Conservation (phyloP, 805 yeast genomes). For the Wickerhamomyces mucosus region DNA sequence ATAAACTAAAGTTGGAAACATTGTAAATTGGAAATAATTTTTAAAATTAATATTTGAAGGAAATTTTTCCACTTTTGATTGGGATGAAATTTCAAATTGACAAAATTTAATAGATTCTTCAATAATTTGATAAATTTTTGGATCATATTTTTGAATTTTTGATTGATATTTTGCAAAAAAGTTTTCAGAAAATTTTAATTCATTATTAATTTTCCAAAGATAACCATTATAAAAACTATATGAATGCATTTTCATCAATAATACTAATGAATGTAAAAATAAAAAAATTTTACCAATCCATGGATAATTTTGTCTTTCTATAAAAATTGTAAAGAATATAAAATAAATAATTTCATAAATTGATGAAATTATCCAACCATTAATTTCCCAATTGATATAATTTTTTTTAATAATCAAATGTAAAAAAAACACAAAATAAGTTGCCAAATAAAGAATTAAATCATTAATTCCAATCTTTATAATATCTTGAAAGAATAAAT, state of each 20-base stretch:
- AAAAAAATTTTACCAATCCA: constrained; percentile 91
- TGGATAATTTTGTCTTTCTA: constrained; percentile 51
- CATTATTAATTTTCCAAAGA: constrained; percentile 55
- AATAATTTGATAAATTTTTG: constrained; percentile 21
- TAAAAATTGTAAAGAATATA: constrained; percentile 41
- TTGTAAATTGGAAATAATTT: constrained; percentile 69
- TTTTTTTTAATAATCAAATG: constrained; percentile 44
- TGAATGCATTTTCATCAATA: constrained; percentile 93
- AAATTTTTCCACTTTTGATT: constrained; percentile 39
- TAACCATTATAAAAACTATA: constrained; percentile 90
- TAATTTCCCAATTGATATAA: constrained; percentile 45
- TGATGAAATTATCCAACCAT: constrained; percentile 59
- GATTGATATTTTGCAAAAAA: constrained; percentile 33
- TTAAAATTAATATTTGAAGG: constrained; percentile 60
- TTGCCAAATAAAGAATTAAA: constrained; percentile 57
- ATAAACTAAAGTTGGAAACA: constrained; percentile 86
- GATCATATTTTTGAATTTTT: constrained; percentile 16
- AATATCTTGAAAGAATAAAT: constrained; percentile 51
- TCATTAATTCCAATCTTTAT: constrained; percentile 67
- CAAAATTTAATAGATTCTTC: constrained; percentile 55
- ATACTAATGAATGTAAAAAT: constrained; percentile 73
- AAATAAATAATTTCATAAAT: constrained; percentile 47
- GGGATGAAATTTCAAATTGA: constrained; percentile 57
- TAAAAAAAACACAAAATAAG: constrained; percentile 49
- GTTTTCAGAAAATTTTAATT: constrained; percentile 39